A percentile compares a stretch with the other conserved stretches of the same genome.
phyloP scores from a whole-genome alignment of 2,329 filamentous ascomycete genomes.

The Trichoderma cornu-damae region DNA sequence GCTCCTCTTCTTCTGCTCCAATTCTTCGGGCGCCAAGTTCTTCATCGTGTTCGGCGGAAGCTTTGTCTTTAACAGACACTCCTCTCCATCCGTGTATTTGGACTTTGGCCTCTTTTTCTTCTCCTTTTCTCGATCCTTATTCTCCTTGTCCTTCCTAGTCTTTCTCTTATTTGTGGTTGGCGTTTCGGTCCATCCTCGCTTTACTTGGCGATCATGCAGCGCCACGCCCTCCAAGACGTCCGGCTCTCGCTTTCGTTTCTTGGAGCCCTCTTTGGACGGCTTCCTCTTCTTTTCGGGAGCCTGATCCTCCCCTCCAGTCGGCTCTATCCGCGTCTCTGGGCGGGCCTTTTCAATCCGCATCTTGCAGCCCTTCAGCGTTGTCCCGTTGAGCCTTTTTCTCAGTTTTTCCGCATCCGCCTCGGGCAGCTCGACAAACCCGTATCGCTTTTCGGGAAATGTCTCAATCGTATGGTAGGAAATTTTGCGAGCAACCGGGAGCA shows the following conservation, averaged over 20 bases:
- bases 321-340: constrained; percentile 43
- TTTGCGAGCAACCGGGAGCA: constrained; percentile 63
- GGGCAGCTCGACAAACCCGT: constrained; percentile 85
- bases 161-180: constrained; percentile 45
- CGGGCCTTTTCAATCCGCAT: constrained; percentile 78
- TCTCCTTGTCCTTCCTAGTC: constrained; percentile 43
- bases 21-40: constrained; percentile 39
- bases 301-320: constrained; percentile 33
- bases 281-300: constrained; percentile 32
- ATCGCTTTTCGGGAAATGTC: constrained; percentile 84
- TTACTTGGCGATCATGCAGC: constrained; percentile 71
- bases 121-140: constrained; percentile 42
- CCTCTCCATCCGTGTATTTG: constrained; percentile 73
- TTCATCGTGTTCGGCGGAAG: constrained; percentile 50
- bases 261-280: constrained; percentile 32
- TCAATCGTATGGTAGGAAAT: constrained; percentile 83
- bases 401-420: constrained; percentile 79
- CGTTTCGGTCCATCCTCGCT: constrained; percentile 81
- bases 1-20: constrained; percentile 55
- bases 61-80: constrained; percentile 80
- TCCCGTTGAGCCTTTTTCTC: constrained; percentile 84
- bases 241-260: constrained; percentile 48
- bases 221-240: constrained; percentile 61
- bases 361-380: constrained; percentile 77
- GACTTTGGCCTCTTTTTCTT: constrained; percentile 60